These are phyloP conservation scores for Gonium pectorale DNA, from an alignment of 139 green algal genomes.

Conservation along the genomic window DNA sequence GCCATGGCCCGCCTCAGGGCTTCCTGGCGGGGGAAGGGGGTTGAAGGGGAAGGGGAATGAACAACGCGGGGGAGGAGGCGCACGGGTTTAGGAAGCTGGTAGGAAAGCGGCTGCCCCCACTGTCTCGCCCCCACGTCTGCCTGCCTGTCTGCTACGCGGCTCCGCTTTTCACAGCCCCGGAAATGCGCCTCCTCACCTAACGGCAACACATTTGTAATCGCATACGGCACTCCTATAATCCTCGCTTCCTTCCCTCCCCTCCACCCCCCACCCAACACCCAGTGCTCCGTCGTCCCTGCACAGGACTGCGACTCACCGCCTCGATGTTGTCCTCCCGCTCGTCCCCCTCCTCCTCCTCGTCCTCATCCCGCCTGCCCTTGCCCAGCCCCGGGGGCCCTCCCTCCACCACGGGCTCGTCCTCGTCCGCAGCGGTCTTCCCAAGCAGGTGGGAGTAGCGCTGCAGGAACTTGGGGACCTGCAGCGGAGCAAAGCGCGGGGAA, in stretches of 20 bases:
- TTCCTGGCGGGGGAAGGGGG: conserved; percentile 59
- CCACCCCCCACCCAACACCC: too few species aligned
- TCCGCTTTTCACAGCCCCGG: too few species aligned
- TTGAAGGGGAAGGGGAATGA: background rate
- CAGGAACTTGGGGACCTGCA: conserved; percentile 80
- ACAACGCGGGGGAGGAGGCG: too few species aligned
- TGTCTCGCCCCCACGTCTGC: too few species aligned
- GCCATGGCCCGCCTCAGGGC: conserved; percentile 78
- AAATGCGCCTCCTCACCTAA: too few species aligned
- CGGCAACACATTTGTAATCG: too few species aligned
- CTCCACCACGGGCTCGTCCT: conserved; percentile 42
- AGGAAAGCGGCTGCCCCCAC: too few species aligned
- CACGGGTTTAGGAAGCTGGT: too few species aligned
- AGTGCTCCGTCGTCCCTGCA: background rate
- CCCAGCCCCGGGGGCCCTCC: background rate
- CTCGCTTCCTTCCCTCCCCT: background rate
- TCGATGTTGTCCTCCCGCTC: conserved; percentile 44
- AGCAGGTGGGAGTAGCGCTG: conserved; percentile 82
- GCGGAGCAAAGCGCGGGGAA: background rate
- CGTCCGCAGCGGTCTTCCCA: conserved; percentile 46
- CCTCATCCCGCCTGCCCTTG: conserved; percentile 10
- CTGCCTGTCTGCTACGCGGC: too few species aligned
- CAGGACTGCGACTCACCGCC: conserved; percentile 4
- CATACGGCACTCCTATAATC: too few species aligned
- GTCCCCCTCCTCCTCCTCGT: conserved; percentile 16